Evolutionary conservation across 495 filamentous ascomycete genomes (phyloP).

Genomic region (Oleoguttula mirabilis): DNA sequence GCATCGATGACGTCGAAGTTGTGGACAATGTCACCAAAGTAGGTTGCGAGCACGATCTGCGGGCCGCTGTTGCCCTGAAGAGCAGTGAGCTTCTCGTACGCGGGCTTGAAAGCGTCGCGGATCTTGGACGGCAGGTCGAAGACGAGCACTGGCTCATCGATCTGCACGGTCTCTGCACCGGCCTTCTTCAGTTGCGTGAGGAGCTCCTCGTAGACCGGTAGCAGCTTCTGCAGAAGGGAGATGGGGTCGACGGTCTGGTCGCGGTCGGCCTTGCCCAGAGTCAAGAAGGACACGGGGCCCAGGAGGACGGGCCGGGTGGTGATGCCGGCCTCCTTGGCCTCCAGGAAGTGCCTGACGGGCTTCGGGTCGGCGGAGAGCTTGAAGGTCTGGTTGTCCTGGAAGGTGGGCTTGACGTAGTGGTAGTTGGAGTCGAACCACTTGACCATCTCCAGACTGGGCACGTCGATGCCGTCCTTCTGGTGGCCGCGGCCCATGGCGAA

Average conservation of each 20-base stretch:
- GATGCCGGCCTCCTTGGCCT: conserved; percentile 94
- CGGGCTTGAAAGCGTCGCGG: conserved; percentile 95
- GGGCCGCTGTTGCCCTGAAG: conserved; percentile 62
- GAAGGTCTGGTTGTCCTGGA: conserved; percentile 92
- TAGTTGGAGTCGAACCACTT: conserved; percentile 99
- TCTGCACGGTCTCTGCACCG: conserved; percentile 89
- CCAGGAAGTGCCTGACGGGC: conserved; percentile 83
- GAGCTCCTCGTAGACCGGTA: conserved; percentile 86
- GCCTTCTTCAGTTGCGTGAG: conserved; percentile 84
- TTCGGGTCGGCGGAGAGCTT: conserved; percentile 77
- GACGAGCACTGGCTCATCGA: conserved; percentile 93
- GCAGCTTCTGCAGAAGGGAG: conserved; percentile 74
- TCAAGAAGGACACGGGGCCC: conserved; percentile 92
- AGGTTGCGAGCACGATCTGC: conserved; percentile 76
- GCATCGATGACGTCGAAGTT: conserved; percentile 79
- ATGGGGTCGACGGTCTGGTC: conserved; percentile 83
- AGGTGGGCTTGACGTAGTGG: conserved; percentile 98
- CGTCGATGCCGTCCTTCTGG: conserved; percentile 85
- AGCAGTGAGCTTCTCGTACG: conserved; percentile 74
- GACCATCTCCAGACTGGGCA: conserved; percentile 94
- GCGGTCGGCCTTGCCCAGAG: conserved; percentile 93
- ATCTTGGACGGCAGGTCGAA: conserved; percentile 75
- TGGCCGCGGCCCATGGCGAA: conserved; percentile 99
- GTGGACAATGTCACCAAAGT: conserved; percentile 98
- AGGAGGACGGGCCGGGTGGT: conserved; percentile 85